Percentiles rank a stretch among this genome's conserved stretches.
Evolutionary conservation across 2,329 filamentous ascomycete species (phyloP).

Genomic region (Arthrinium phaeospermum): DNA sequence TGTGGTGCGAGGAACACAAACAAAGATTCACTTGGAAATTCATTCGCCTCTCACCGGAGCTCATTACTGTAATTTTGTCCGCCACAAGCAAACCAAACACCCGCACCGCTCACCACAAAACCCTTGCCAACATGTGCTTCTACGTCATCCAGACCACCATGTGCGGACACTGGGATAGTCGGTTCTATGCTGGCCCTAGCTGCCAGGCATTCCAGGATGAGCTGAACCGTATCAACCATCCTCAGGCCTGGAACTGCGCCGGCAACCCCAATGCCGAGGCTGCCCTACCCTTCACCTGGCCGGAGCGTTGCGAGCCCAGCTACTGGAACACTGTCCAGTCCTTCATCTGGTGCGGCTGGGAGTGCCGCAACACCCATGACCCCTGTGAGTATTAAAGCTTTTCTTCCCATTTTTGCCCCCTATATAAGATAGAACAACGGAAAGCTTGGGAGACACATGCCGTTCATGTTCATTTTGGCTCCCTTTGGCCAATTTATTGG

Average conservation of each 20-base stretch:
- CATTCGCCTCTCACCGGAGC: not conserved
- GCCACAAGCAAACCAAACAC: not conserved
- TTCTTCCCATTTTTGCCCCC: not conserved
- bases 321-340: slow-evolving; percentile 27
- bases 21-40: not conserved
- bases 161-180: slow-evolving; percentile 29
- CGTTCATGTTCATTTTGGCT: not conserved
- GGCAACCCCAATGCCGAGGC: slow-evolving; percentile 14
- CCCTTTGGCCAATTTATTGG: not conserved
- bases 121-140: slow-evolving; percentile 30
- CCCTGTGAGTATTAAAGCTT: not conserved
- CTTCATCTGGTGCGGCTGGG: slow-evolving; percentile 34
- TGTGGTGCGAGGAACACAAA: not conserved
- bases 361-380: slow-evolving; percentile 32
- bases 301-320: slow-evolving; percentile 29
- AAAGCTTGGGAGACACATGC: not conserved
- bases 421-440: not conserved
- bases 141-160: slow-evolving; percentile 32
- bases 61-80: not conserved
- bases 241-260: slow-evolving; percentile 29
- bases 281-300: slow-evolving; percentile 29
- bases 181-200: slow-evolving; percentile 31
- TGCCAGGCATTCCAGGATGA: slow-evolving; percentile 29
- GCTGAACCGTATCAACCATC: slow-evolving; percentile 30
- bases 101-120: not conserved